These are phyloP conservation scores for Candida tetrigidarum DNA, from an alignment of 1,139 yeast species.

Conservation along the genomic window DNA sequence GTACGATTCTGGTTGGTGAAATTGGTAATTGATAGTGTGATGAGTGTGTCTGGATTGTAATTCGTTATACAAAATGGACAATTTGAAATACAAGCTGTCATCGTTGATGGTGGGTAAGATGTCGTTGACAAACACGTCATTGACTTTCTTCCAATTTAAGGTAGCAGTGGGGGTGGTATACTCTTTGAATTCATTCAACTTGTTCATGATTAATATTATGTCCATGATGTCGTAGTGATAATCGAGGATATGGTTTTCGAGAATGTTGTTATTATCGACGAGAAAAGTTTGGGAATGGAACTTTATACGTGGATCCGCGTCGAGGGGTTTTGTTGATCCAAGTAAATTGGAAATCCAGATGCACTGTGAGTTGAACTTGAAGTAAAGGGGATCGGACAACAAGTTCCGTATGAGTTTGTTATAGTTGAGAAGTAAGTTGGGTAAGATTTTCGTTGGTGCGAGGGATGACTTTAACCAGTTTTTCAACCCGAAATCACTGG, in stretches of 20 bases:
- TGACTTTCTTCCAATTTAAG: constrained; percentile 2
- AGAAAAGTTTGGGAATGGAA: not conserved
- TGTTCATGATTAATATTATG: constrained; percentile 6
- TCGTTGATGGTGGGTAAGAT: constrained; percentile 4
- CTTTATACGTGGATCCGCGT: constrained; percentile 1
- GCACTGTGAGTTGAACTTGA: constrained; percentile 14
- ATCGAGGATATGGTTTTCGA: constrained; percentile 6
- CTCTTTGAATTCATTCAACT: constrained; percentile 3
- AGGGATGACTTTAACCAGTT: constrained; percentile 19
- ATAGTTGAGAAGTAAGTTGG: constrained; percentile 10
- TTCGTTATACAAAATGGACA: constrained; percentile 10
- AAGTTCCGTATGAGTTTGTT: constrained; percentile 8
- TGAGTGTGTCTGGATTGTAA: constrained; percentile 3
- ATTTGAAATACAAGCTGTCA: constrained; percentile 6
- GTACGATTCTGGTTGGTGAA: not conserved
- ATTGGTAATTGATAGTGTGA: not conserved
- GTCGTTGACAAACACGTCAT: constrained; percentile 3
- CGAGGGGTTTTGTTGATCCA: not conserved
- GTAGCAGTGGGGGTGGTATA: not conserved
- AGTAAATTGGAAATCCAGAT: constrained; percentile 4
- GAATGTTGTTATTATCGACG: constrained; percentile 1
- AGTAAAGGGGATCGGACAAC: constrained; percentile 11
- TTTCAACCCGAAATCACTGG: constrained; percentile 27
- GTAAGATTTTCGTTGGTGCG: constrained; percentile 5
- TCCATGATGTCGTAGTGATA: constrained; percentile 16